Conservation (phyloP, 768 basidiomycete species). For the Boletus vinaceobasis region DNA sequence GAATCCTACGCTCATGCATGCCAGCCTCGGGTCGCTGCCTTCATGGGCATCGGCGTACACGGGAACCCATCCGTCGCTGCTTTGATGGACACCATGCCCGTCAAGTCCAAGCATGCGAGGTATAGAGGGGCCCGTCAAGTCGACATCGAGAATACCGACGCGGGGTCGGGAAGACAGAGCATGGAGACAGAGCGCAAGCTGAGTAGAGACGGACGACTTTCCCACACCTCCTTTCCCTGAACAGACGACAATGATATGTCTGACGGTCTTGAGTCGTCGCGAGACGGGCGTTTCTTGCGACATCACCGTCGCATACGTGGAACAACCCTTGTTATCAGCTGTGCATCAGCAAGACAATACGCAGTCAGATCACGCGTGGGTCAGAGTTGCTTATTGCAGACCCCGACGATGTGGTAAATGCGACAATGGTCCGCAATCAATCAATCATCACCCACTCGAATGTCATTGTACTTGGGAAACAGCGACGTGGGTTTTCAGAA, state of each 20-base stretch:
- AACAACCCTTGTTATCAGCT: not conserved
- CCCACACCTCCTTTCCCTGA: slow-evolving; percentile 98
- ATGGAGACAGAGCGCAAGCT: slow-evolving; percentile 86
- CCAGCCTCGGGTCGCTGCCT: slow-evolving; percentile 64
- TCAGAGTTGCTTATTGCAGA: too few species aligned
- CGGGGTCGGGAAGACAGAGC: slow-evolving; percentile 59
- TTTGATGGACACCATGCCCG: slow-evolving; percentile 84
- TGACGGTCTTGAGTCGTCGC: slow-evolving; percentile 67
- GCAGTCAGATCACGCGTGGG: too few species aligned
- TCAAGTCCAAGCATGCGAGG: slow-evolving; percentile 94
- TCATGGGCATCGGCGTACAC: slow-evolving; percentile 76
- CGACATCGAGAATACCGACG: slow-evolving; percentile 90
- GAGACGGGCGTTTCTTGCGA: slow-evolving; percentile 57
- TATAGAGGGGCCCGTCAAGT: slow-evolving; percentile 92
- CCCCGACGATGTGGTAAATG: too few species aligned
- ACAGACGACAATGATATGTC: slow-evolving; percentile 87
- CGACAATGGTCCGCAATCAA: too few species aligned
- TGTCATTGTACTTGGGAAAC: slow-evolving; percentile 7
- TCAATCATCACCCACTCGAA: not conserved
- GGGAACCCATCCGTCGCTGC: slow-evolving; percentile 95
- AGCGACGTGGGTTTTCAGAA: not conserved
- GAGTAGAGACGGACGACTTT: slow-evolving; percentile 93
- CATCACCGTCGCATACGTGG: slow-evolving; percentile 14
- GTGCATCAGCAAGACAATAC: too few species aligned
- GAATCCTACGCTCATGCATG: slow-evolving; percentile 97